A percentile compares a stretch with the other conserved stretches of the same genome.
These are phyloP conservation scores for Blastobotrys chiropterorum DNA, from an alignment of 805 yeast species.

Conservation along the genomic window DNA sequence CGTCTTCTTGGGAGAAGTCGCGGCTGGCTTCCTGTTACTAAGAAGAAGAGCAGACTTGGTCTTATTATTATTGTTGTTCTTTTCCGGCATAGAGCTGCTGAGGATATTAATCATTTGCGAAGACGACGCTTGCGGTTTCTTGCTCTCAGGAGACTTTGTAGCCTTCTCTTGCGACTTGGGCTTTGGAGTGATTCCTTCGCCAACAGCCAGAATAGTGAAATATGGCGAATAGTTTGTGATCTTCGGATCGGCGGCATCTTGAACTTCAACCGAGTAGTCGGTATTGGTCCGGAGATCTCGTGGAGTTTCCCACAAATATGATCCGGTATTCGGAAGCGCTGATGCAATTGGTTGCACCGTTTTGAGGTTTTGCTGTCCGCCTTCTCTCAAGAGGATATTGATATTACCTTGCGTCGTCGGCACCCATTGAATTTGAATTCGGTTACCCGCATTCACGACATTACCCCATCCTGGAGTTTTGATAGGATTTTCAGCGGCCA, in stretches of 20 bases:
- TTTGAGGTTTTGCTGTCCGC: constrained; percentile 23
- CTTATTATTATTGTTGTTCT: background rate
- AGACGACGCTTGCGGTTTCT: background rate
- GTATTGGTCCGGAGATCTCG: constrained; percentile 15
- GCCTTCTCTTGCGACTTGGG: background rate
- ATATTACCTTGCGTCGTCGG: constrained; percentile 23
- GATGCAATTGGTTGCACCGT: constrained; percentile 24
- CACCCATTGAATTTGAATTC: constrained; percentile 26
- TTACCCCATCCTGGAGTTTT: constrained; percentile 23
- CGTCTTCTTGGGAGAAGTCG: background rate
- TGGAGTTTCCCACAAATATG: constrained; percentile 26
- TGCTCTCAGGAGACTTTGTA: background rate
- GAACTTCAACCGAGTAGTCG: constrained; percentile 25
- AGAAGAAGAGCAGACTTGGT: background rate
- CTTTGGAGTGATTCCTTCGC: constrained; percentile 7
- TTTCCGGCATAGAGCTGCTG: background rate
- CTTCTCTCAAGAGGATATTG: constrained; percentile 24
- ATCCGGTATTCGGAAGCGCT: constrained; percentile 26
- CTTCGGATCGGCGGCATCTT: constrained; percentile 15
- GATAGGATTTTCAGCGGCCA: constrained; percentile 22
- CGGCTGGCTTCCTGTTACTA: background rate
- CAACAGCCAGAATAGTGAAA: constrained; percentile 22
- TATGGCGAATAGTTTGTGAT: constrained; percentile 23
- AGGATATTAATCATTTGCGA: background rate
- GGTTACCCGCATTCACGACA: constrained; percentile 25